Base-by-base conservation (phyloP, 2,329 filamentous ascomycete genomes). In the Geosmithia putterillii region DNA sequence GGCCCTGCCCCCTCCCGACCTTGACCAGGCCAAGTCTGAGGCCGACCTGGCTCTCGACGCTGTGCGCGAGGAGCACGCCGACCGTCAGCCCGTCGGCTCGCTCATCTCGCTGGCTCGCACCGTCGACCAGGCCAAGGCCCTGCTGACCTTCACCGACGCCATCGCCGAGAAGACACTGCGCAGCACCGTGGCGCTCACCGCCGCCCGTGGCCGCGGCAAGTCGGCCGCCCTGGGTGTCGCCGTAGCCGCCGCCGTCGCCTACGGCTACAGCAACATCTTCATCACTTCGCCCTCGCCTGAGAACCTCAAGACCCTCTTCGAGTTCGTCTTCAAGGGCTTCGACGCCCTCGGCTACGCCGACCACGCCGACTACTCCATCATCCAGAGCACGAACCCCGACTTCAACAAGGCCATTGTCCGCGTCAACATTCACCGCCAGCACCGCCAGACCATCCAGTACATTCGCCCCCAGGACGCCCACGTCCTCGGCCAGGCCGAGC, bases 361-460 rank as follows among this genome's bases (percentile, higher is more conserved):
- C 54, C 92, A 98, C 58, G 80, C 88, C 52, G 92, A 98, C 58
- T 98, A 98, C 65, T 94, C 88, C 43, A 96, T 98, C 52, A 88
- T 96, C 45, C 92, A 98, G 58, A 95, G 89, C 1, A 96, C 90
- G 3, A 95, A 98, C 61, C 90, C 92, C 1, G 90, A 95, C 52
- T 95, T 96, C 70, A 95, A 96, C 72, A 98, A 98, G 68, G 92
- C 92, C 3, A 94, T 98, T 57, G 92, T 98, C 18, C 76, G 92
- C 42, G 92, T 98, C 51, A 96, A 98, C 64, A 81, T 98, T 41
- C 88, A 96, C 66, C 75, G 89, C 49, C 83, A 94, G 55, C 92
- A 98, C 65, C 80, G 92, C 38, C 92, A 98, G 64, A 96, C 92
- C 0, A 98, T 98, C 41, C 92, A 98, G 62, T 98, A 98, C 59